Percentiles rank a stretch among this genome's conserved stretches.
phyloP scores from a whole-genome alignment of 768 basidiomycete genomes.

The Kwoniella pini region DNA sequence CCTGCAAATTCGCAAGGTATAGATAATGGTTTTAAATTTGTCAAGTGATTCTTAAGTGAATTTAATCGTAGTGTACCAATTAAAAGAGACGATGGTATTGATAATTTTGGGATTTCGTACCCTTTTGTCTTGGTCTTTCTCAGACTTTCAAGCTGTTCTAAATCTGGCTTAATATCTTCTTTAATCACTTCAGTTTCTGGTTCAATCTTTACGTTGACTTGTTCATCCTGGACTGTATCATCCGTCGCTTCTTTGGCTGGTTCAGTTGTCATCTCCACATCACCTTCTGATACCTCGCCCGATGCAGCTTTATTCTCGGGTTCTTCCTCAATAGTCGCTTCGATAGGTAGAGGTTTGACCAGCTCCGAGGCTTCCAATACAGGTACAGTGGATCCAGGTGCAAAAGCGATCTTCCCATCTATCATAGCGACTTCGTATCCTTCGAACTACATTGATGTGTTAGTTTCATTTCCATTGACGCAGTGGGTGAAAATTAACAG shows the following conservation, averaged over 20 bases:
- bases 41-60: slow-evolving; percentile 76
- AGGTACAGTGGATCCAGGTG: slow-evolving; percentile 84
- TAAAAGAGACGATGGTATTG: slow-evolving; percentile 86
- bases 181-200: not conserved
- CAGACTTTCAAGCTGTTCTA: not conserved
- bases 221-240: slow-evolving; percentile 1
- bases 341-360: slow-evolving; percentile 36
- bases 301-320: not conserved
- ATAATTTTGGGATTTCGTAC: slow-evolving; percentile 41
- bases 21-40: slow-evolving; percentile 59
- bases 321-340: slow-evolving; percentile 18
- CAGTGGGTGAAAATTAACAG: not conserved
- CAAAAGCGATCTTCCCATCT: slow-evolving; percentile 78
- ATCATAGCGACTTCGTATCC: slow-evolving; percentile 96
- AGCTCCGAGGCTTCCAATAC: slow-evolving; percentile 68
- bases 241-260: slow-evolving; percentile 19
- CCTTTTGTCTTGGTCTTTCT: not conserved
- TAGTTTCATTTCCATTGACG: not conserved
- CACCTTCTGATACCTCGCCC: not conserved
- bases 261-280: slow-evolving; percentile 14
- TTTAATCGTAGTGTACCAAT: slow-evolving; percentile 96
- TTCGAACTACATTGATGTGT: slow-evolving; percentile 68
- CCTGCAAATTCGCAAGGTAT: slow-evolving; percentile 94
- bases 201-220: not conserved
- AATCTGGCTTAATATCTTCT: not conserved